Conservation (phyloP, 2,329 filamentous ascomycete species). For the Alternaria sp. region DNA sequence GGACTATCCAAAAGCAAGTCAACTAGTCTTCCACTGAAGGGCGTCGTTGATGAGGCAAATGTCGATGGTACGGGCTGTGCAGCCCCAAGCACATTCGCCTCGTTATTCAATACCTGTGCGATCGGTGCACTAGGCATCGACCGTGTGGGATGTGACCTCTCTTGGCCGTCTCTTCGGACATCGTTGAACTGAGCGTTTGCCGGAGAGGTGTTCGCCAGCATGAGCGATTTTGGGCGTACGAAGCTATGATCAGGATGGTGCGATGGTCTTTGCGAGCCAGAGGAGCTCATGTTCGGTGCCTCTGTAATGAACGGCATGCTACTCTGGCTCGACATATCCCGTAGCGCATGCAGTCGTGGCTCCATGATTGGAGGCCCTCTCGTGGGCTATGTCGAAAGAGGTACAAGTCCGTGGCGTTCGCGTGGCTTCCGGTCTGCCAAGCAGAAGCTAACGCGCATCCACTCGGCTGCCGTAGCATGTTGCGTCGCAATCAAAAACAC, state of each 20-base stretch:
- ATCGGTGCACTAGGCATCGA: slow-evolving; percentile 44
- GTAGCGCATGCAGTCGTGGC: slow-evolving; percentile 16
- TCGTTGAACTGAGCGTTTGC: slow-evolving; percentile 12
- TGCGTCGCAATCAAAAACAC: neutral
- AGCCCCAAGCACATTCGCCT: slow-evolving; percentile 18
- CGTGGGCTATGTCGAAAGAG: slow-evolving; percentile 14
- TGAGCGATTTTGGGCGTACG: slow-evolving; percentile 15
- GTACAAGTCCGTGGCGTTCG: slow-evolving; percentile 13
- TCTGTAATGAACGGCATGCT: slow-evolving; percentile 4
- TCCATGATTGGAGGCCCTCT: slow-evolving; percentile 19
- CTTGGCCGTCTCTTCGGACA: slow-evolving; percentile 7
- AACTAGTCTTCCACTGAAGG: slow-evolving; percentile 42
- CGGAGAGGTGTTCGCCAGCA: slow-evolving; percentile 11
- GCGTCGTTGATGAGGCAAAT: slow-evolving; percentile 23
- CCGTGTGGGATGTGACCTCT: slow-evolving; percentile 8
- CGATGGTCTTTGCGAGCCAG: slow-evolving; percentile 8
- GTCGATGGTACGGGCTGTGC: slow-evolving; percentile 22
- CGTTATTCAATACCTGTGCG: slow-evolving; percentile 47
- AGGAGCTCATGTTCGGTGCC: neutral
- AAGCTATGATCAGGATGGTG: slow-evolving; percentile 11
- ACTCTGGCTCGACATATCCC: slow-evolving; percentile 14
- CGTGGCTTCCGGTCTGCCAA: slow-evolving; percentile 11
- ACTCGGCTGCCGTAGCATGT: neutral
- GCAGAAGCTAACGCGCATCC: slow-evolving; percentile 13
- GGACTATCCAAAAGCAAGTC: slow-evolving; percentile 38